A percentile compares a stretch with the other conserved stretches of the same genome.
These are phyloP conservation scores for Marasmius fiardii DNA, from an alignment of 1,284 basidiomycete species.

Conservation along the genomic window DNA sequence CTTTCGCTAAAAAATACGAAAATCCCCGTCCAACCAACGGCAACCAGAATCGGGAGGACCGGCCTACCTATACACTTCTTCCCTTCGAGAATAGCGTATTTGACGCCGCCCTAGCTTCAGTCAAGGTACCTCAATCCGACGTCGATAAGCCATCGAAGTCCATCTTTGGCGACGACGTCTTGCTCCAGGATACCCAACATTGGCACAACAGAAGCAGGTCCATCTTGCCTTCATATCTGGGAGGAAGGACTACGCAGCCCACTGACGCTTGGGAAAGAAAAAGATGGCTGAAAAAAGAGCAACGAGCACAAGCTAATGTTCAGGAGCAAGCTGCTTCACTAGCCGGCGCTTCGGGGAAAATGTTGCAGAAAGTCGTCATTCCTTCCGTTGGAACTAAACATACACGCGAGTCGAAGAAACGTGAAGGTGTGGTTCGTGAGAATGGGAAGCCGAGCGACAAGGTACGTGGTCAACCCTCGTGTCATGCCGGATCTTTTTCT, in stretches of 20 bases:
- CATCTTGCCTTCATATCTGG: constrained; percentile 53
- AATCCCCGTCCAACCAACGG: not conserved
- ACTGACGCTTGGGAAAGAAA: constrained; percentile 31
- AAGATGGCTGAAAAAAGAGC: constrained; percentile 40
- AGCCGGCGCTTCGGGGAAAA: constrained; percentile 55
- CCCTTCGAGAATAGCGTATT: constrained; percentile 18
- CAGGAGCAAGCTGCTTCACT: constrained; percentile 60
- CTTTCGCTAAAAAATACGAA: no score
- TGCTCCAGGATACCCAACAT: constrained; percentile 50
- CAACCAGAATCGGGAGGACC: not conserved
- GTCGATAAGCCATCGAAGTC: constrained; percentile 18
- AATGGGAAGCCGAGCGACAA: not conserved
- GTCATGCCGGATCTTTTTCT: no score
- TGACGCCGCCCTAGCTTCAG: constrained; percentile 29
- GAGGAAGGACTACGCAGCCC: constrained; percentile 37
- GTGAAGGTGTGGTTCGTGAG: not conserved
- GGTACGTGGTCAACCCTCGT: not conserved
- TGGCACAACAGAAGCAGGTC: constrained; percentile 51
- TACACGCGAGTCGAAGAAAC: not conserved
- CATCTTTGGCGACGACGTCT: constrained; percentile 34
- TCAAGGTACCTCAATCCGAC: constrained; percentile 28
- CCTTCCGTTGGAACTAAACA: constrained; percentile 26
- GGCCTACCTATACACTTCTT: not conserved
- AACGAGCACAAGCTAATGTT: constrained; percentile 52
- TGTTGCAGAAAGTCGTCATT: constrained; percentile 52